Base-by-base conservation (phyloP, 352 stramenopile species). In the Globisporangium acanthophoron region DNA sequence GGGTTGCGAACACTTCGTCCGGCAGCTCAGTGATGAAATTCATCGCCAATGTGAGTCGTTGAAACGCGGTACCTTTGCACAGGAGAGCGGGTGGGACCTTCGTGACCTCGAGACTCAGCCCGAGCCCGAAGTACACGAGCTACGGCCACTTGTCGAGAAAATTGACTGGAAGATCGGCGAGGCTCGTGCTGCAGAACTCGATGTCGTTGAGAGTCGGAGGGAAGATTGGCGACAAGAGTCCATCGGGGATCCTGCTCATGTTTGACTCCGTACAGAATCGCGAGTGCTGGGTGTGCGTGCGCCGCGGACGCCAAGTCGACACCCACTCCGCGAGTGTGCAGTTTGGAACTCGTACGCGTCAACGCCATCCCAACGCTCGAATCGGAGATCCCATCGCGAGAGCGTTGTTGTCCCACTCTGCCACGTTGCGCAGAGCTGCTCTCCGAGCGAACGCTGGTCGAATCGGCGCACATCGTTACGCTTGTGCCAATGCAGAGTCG, bases 271-370 rank as follows among this genome's bases (percentile, higher is more conserved):
- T 58, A 62, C 6, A 70, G 31, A 3, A 56, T 24, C 33, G 54
- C 11, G 15, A 71, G 3, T n/a, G 9, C 18, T 11, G 59, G 48
- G 15, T 71, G 59, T 1, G 21, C n/a, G 13, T 46, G 18, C 5
- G 56, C 9, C 7, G 35, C 59, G 13, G 69, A 29, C 13, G 60
- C 65, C 1, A 53, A 54, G 3, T 35, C 60, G 1, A 15, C 18
- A 11, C 54, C 66, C 66, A 73, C 16, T 53, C 15, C 5, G 43
- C 56, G 12, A 73, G 33, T 3, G 62, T 67, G 5, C 50, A 67
- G 50, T 70, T 73, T 50, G 48, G 45, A 51, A n/a, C 20, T 51
- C 46, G 46, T 37, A 33, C 24, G 46, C n/a, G 46, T 52, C 46
- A 24, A 52, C 21, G 46, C 46, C 45, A 20, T 5, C 11, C 16